Evolutionary conservation across 495 filamentous ascomycete species (phyloP), one percentile per base, ranked within the genome.

Genomic region (Hypoxylon intermedium): DNA sequence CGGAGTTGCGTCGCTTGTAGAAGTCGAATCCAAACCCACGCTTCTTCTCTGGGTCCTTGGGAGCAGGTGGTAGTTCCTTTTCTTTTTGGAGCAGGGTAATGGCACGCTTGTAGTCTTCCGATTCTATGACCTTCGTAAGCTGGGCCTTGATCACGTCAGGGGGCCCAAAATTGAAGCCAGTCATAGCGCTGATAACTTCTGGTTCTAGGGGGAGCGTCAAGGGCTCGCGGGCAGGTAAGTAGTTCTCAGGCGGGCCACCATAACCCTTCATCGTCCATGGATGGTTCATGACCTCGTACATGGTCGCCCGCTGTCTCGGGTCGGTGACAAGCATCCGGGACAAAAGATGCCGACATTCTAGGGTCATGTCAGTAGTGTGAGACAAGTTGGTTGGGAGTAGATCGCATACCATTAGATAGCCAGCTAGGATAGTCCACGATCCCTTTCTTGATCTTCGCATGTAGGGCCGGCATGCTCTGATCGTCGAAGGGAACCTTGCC

Each of bases 401-500:
- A 24, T 16, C 5, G 75, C 88, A 67, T 80, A 94, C 94, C 94
- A 66, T 87, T 78, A 26, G 92, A 90, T 24, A 99, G 84, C 81
- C 95, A 97, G 43, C 85, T 88, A 12, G 95, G 94, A 72, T 97
- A 99, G 71, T 99, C 94, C 16, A 99, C 95, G 15, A 87, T 76
- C 34, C 94, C 94, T 68, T 95, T 94, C 77, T 99, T 99, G 73
- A 99, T 99, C 81, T 99, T 98, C 21, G 92, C 93, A 79, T 99
- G 94, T 42, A 99, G 79, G 58, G 96, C 92, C 20, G 93, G 94
- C 94, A 98, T 98, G 76, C 92, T 97, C 74, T 99, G 94, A 66
- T 99, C 94, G 70, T 99, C 94, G 70, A 99, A 99, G 2, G 94
- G 94, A 3, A 99, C 94, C 72, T 97, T 99, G 6, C 94, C 94